Evolutionary conservation across 2,329 filamentous ascomycete species (phyloP), one percentile per base, ranked within the genome.

Genomic region (Alternaria metachromatica): DNA sequence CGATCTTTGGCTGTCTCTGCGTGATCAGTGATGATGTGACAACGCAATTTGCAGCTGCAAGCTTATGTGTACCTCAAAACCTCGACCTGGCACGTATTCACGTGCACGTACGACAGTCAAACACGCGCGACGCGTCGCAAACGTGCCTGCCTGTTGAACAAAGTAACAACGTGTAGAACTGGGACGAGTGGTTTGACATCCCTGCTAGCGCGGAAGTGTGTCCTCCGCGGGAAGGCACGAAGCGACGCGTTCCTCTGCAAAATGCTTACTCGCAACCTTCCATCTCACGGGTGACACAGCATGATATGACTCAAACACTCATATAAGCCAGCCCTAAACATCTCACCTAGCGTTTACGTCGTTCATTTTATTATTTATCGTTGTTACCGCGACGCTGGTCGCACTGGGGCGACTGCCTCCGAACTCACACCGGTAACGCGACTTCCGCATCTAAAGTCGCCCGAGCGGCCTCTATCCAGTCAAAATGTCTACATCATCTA

Each of bases 161-260:
- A 25, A 37, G 49, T 21, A 37, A 41, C 13, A 13, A 28, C 20
- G 49, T 37, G 33, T 21, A 41, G 20, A 41, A 23, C 5, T 12
- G 13, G 20, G 3, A 41, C 12, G 23, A n/a, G 30, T 28, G 45
- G 53, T 56, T 30, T n/a, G 30, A 26, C n/a, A 57, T 25, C 59
- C 59, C 53, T 61, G 59, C 55, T 58, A 62, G 59, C 55, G 55
- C 21, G 37, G 21, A 46, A 46, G 18, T 56, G 54, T 13, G 54
- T 50, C 46, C 23, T 12, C 54, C 54, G 54, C 58, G 45, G 18
- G 18, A n/a, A 57, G 43, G 55, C 43, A 55, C 50, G 50, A 48
- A 60, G 43, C 58, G 25, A 45, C 58, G 53, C 58, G 44, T 45
- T 61, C 30, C 20, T 57, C 55, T 48, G 21, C 58, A 21, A 25